These are phyloP conservation scores for Diaporthe helianthi DNA, from an alignment of 2,329 filamentous ascomycete species.

Conservation along the genomic window DNA sequence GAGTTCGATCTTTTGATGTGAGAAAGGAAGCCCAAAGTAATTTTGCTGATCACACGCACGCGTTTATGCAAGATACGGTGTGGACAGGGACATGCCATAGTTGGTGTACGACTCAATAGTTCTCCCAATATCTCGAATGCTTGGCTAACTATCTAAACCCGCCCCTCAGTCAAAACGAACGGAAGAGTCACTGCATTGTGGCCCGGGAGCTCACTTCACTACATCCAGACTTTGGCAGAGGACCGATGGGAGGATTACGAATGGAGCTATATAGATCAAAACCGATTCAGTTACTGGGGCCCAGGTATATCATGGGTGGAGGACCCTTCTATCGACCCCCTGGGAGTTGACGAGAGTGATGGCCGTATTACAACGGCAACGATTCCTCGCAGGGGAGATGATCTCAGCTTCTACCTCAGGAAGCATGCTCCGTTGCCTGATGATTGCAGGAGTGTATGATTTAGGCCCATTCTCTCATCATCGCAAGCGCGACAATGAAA, in stretches of 20 bases:
- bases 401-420: constrained; percentile 1
- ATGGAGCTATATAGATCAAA: constrained; percentile 31
- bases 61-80: not conserved
- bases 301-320: not conserved
- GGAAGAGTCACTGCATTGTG: constrained; percentile 51
- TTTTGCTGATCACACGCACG: not conserved
- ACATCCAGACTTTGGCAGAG: constrained; percentile 49
- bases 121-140: too few species aligned
- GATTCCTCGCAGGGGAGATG: not conserved
- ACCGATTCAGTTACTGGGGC: constrained; percentile 25
- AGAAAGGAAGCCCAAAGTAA: not conserved
- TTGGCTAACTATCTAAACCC: not conserved
- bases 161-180: constrained; percentile 34
- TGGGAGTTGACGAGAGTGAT: not conserved
- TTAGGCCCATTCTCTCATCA: not conserved
- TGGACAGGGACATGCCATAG: constrained; percentile 3
- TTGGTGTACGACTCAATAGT: not conserved
- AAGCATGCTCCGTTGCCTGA: not conserved
- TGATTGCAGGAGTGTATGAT: not conserved
- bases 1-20: constrained; percentile 33
- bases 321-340: not conserved
- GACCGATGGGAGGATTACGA: constrained; percentile 40
- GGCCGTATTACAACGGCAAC: not conserved
- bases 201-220: constrained; percentile 54
- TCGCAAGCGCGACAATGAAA: too few species aligned